A percentile compares a stretch with the other conserved stretches of the same genome.
These are phyloP conservation scores for Phalaenopsis aphrodite DNA, from an alignment of 106 monocot genomes.

Conservation along the genomic window DNA sequence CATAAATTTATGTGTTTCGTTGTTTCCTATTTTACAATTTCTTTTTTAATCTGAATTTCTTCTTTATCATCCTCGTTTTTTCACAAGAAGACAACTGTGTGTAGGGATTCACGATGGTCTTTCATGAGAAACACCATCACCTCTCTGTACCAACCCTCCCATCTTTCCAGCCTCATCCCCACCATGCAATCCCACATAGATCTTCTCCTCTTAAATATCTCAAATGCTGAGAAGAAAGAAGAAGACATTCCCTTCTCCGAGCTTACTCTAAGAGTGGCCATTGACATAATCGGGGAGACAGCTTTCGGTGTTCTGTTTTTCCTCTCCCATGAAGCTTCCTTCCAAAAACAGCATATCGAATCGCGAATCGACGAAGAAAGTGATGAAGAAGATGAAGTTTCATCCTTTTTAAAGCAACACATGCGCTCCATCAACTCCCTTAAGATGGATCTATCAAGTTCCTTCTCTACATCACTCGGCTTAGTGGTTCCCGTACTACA, in stretches of 20 bases:
- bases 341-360: not conserved
- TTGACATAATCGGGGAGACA: slow-evolving; percentile 62
- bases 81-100: not conserved
- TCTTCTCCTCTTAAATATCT: slow-evolving; percentile 11
- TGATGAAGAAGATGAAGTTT: slow-evolving; percentile 14
- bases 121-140: slow-evolving; percentile 56
- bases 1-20: too few species aligned
- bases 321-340: slow-evolving; percentile 14
- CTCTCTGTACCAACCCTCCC: slow-evolving; percentile 69
- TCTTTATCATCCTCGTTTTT: too few species aligned
- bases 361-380: not conserved
- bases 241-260: slow-evolving; percentile 58
- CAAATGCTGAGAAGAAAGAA: slow-evolving; percentile 3
- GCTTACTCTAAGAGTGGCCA: slow-evolving; percentile 51
- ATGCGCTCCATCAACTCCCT: slow-evolving; percentile 49
- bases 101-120: slow-evolving; percentile 62
- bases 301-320: slow-evolving; percentile 64
- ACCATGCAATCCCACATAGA: slow-evolving; percentile 46
- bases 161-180: slow-evolving; percentile 51
- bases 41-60: too few species aligned
- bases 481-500: slow-evolving; percentile 45
- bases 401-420: slow-evolving; percentile 50
- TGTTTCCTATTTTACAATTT: too few species aligned
- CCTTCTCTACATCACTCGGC: slow-evolving; percentile 58
- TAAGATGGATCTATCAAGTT: slow-evolving; percentile 67